Percentiles rank a stretch among this genome's conserved stretches.
Conservation (phyloP, 1,139 yeast species). For the Candida sanyaensis region DNA sequence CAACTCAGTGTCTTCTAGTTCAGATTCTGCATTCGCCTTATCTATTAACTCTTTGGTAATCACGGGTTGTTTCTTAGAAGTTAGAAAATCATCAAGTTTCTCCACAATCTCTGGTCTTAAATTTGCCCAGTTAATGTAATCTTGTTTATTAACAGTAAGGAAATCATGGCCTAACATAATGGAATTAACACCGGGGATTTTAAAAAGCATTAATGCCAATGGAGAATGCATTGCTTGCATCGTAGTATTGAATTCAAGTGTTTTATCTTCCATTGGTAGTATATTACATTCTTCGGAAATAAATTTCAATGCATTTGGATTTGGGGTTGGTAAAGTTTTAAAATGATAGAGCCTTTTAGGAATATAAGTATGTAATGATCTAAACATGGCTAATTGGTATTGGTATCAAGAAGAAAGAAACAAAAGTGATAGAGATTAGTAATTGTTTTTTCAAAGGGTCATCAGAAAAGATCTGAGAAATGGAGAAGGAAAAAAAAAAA, state of each 20-base stretch:
- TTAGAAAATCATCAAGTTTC: constrained; percentile 39
- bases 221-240: constrained; percentile 78
- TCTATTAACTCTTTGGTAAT: constrained; percentile 50
- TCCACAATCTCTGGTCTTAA: constrained; percentile 48
- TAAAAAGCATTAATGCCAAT: constrained; percentile 75
- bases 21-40: constrained; percentile 33
- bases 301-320: constrained; percentile 88
- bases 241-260: constrained; percentile 69
- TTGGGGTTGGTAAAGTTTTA: constrained; percentile 70
- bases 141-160: constrained; percentile 49
- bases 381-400: constrained; percentile 1
- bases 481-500: background rate
- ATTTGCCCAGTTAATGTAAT: constrained; percentile 48
- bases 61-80: constrained; percentile 45
- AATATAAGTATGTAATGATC: background rate
- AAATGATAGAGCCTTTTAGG: constrained; percentile 25
- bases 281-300: constrained; percentile 47
- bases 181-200: constrained; percentile 81
- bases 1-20: constrained; percentile 51
- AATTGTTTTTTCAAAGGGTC: background rate
- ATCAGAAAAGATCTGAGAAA: background rate
- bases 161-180: constrained; percentile 80
- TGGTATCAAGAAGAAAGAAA: background rate
- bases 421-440: background rate
- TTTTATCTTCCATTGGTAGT: constrained; percentile 66